Evolutionary conservation across 1,139 yeast genomes (phyloP), one percentile per base, ranked within the genome.

Genomic region (Geotrichum macrosporum): DNA sequence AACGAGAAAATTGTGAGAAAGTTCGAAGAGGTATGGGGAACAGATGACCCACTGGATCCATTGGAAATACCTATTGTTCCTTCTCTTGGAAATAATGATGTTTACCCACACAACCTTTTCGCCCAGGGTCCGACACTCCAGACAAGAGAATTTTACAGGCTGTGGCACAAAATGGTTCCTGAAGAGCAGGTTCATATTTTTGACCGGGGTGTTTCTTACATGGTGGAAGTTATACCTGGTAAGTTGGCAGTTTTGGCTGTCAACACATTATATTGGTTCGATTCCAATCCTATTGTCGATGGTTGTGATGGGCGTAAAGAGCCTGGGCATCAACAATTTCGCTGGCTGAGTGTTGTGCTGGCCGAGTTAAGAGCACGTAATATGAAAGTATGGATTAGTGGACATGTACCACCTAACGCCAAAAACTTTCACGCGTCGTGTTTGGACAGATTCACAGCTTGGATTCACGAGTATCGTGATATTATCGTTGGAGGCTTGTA

Each of bases 401-500:
- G 95, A 2, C 95, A 86, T 67, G 95, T 86, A 12, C 95, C 95
- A 2, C 94, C 95, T 3, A 78, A 81, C 46, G 80, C 80, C 38
- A 84, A 84, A 64, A 84, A 85, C 63, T 80, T 75, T 55, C 94
- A 85, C 58, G 69, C 73, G 24, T 72, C 81, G 38, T 86, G 95
- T 60, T 79, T 76, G 56, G 71, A 87, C 47, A 84, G 85, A 61
- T 81, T 80, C 61, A 75, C 84, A 31, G 74, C 80, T 18, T 85
- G 95, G 94, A 68, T 79, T 35, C 78, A 84, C 57, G 95, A 84
- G 59, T 86, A 81, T 61, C 73, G 94, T 55, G 95, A 86, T 61
- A 75, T 86, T 30, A 81, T 86, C 36, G 72, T 86, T 53, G 95
- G 95, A 22, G 88, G 92, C 10, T 67, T 86, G 26, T 86, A 76